Evolutionary conservation across 1,284 basidiomycete genomes (phyloP), one percentile per base, ranked within the genome.

Genomic region (Ustilago nuda): DNA sequence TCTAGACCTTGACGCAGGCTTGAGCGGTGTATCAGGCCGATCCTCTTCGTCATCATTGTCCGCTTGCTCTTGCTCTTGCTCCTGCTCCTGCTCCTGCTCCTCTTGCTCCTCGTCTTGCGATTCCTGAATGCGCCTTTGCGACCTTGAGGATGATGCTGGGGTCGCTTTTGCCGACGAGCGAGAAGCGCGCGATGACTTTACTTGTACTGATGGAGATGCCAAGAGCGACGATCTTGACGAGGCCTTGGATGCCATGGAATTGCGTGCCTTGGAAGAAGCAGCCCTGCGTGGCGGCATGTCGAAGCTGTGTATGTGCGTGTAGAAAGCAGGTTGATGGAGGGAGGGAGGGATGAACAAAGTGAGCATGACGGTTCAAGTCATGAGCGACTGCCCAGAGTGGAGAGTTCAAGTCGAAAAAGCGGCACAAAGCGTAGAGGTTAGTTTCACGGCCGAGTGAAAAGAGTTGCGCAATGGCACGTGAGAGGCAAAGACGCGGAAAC

Each of bases 221-320:
- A 63, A 63, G 3, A 39, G 36, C 11, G 67, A 65, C 3, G 66
- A 55, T 41, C 57, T 43, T 9, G 71, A 63, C 0, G 64, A 62
- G 13, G 56, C 53, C n/a, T 50, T 66, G 52, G 75, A 77, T 43
- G 63, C 61, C 55, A 63, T 56, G 37, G 75, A 77, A 33, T 70
- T 61, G 64, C 75, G 70, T 39, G 75, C 63, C 58, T 74, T 73
- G 19, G 56, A 57, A 33, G 75, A 71, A 19, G 75, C 66, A 23
- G 71, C 75, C 46, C 70, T 63, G 32, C 70, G 66, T 35, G 66
- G 74, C 36, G 74, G 74, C 51, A 51, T 53, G 23, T 35, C 46
- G 63, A n/a, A 3, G 23, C 13, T n/a, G 41, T 11, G 19, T 36
- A 33, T 48, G 45, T 57, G 45, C 32, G 41, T 45, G 39, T 43